These are phyloP conservation scores for Adansonia madagascariensis DNA, from an alignment of 441 rosid species.

Conservation along the genomic window DNA sequence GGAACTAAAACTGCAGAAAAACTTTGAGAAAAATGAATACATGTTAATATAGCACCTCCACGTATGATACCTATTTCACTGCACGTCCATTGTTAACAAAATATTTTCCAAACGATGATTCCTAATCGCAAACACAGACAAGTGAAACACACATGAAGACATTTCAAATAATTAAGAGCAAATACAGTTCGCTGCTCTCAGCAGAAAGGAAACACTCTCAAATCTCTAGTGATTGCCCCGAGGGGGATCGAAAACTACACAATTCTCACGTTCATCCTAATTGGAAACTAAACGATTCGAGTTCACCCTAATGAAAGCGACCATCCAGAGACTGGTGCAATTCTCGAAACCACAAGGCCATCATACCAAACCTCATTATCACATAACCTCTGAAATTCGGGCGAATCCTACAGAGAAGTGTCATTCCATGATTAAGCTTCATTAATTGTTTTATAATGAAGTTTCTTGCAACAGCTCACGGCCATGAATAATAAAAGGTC, in stretches of 20 bases:
- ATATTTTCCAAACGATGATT: conserved; percentile 13
- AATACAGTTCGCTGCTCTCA: conserved; percentile 32
- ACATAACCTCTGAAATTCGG: conserved; percentile 39
- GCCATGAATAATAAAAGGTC: conserved; percentile 42
- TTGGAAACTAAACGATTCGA: not conserved
- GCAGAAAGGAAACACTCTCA: conserved; percentile 27
- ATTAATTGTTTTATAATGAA: conserved; percentile 35
- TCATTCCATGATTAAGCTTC: conserved; percentile 46
- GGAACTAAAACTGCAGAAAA: not conserved
- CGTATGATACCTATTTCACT: conserved; percentile 5
- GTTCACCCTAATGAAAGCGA: conserved; percentile 33
- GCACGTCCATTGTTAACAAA: conserved; percentile 13
- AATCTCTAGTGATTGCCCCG: conserved; percentile 27
- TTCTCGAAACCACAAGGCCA: conserved; percentile 37
- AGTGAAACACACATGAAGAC: conserved; percentile 14
- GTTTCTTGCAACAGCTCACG: conserved; percentile 36
- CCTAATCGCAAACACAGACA: conserved; percentile 21
- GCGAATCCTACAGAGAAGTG: conserved; percentile 54
- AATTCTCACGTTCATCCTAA: conserved; percentile 23
- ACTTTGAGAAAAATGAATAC: conserved; percentile 10
- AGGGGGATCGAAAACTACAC: conserved; percentile 19
- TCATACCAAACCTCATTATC: conserved; percentile 37
- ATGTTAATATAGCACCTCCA: not conserved
- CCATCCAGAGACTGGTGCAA: conserved; percentile 33
- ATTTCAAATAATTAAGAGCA: conserved; percentile 30